Evolutionary conservation across 2,329 filamentous ascomycete genomes (phyloP), one percentile per base, ranked within the genome.

Genomic region (Epicoccum nigrum): DNA sequence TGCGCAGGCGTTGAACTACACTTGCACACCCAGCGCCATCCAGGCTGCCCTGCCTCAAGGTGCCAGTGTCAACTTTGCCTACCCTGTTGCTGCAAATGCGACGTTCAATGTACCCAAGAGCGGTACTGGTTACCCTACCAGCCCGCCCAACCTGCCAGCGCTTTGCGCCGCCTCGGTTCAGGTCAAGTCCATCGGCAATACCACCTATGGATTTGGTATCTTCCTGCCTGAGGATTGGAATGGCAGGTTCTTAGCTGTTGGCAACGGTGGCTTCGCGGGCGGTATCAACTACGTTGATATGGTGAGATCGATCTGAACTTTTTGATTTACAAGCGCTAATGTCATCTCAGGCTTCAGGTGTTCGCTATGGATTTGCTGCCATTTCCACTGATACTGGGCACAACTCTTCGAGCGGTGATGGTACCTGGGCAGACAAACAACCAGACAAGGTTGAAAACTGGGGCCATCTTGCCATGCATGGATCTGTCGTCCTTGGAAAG

Each of bases 221-320:
- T 74, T 74, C 49, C 57, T 75, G 11, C 73, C 72, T 1, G 65
- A 74, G 13, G 51, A 59, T 8, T 76, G 74, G 74, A 76, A 75
- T 48, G 55, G 56, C 11, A 56, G 70, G 28, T 70, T 75, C 39
- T 60, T 65, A 7, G 72, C 74, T 0, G 71, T 76, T 12, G 78
- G 78, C 3, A 79, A 79, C 62, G 76, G 76, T 25, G 77, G 77
- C 0, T 79, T 77, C 58, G 72, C 69, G 4, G 78, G 78, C 28
- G 77, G 77, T 11, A 75, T 80, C 46, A 79, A 79, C 48, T 79
- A 74, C 70, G 67, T 73, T 3, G 79, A 80, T 51, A 81, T 81
- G 78, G 79, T 67, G 46, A 17, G 42, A 46, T 21, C n/a, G 4
- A 11, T 20, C 7, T 6, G 8, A 17, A 6, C 6, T 3, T n/a